phyloP scores from a whole-genome alignment of 768 basidiomycete genomes.

The Strobilomyces dryophilus region DNA sequence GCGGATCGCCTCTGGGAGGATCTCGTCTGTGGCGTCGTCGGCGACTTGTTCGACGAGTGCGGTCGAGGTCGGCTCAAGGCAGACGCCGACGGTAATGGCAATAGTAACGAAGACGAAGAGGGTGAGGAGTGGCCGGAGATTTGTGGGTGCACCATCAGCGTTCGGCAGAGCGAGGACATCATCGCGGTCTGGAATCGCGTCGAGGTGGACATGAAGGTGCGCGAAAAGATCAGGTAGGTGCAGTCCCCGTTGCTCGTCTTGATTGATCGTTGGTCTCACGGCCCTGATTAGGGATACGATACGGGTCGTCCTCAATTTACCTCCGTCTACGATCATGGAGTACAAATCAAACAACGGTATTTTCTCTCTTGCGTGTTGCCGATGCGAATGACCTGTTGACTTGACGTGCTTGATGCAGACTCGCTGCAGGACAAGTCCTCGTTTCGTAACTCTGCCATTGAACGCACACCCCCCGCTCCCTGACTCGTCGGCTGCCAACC shows the following conservation, averaged over 20 bases:
- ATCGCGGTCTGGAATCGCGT: constrained; percentile 88
- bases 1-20: constrained; percentile 92
- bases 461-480: constrained; percentile 34
- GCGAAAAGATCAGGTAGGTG: constrained; percentile 78
- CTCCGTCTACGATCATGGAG: constrained; percentile 79
- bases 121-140: constrained; percentile 70
- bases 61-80: constrained; percentile 29
- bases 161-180: constrained; percentile 91
- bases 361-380: neutral
- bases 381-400: neutral
- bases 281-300: constrained; percentile 65
- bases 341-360: constrained; percentile 91
- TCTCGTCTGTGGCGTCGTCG: constrained; percentile 79
- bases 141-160: constrained; percentile 93
- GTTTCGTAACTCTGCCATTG: constrained; percentile 65
- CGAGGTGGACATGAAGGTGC: constrained; percentile 69
- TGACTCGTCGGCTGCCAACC: constrained; percentile 5
- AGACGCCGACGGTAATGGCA: constrained; percentile 30
- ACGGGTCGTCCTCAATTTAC: constrained; percentile 68
- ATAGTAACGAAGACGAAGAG: constrained; percentile 31
- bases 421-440: constrained; percentile 88
- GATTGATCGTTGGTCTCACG: neutral
- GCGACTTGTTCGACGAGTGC: constrained; percentile 83
- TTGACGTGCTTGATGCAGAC: constrained; percentile 40
- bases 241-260: constrained; percentile 26